Percentiles rank a stretch among this genome's conserved stretches.
phyloP scores from a whole-genome alignment of 371 early-diverging fungal species.

The Vairimorpha apis region DNA sequence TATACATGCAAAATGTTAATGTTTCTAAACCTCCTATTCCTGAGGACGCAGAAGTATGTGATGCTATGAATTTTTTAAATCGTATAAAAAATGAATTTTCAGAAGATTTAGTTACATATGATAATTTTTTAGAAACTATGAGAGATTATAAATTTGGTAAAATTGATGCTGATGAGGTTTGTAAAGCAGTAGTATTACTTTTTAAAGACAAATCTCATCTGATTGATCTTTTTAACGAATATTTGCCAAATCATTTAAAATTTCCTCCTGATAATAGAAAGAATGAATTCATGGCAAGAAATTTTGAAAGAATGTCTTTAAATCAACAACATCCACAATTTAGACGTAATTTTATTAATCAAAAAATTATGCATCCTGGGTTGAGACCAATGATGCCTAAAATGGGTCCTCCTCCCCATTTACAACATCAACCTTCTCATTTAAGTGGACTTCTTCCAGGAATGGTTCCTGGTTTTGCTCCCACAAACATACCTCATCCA shows the following conservation, averaged over 20 bases:
- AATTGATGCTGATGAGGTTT: slow-evolving; percentile 93
- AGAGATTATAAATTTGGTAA: slow-evolving; percentile 93
- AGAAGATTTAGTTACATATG: slow-evolving; percentile 85
- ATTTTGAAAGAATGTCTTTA: not conserved
- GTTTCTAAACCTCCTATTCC: not conserved
- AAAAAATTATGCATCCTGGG: slow-evolving; percentile 5
- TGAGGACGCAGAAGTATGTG: slow-evolving; percentile 64
- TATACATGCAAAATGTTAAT: not conserved
- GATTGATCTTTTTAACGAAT: slow-evolving; percentile 94
- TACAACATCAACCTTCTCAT: slow-evolving; percentile 11
- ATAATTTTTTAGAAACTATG: slow-evolving; percentile 94
- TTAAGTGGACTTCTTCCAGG: not conserved
- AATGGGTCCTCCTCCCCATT: slow-evolving; percentile 7
- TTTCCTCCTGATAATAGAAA: slow-evolving; percentile 1
- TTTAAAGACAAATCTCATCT: slow-evolving; percentile 82
- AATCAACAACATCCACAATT: slow-evolving; percentile 4
- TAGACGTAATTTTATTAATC: slow-evolving; percentile 2
- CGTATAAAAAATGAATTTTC: slow-evolving; percentile 84
- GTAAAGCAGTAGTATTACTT: slow-evolving; percentile 81
- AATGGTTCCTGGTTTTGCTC: not conserved
- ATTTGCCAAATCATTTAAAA: slow-evolving; percentile 70
- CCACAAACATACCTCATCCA: not conserved
- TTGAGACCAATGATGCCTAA: slow-evolving; percentile 14
- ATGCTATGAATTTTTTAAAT: slow-evolving; percentile 91
- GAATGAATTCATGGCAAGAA: not conserved